Evolutionary conservation across 1,139 yeast genomes (phyloP).

Genomic region (Protomyces inundatus): DNA sequence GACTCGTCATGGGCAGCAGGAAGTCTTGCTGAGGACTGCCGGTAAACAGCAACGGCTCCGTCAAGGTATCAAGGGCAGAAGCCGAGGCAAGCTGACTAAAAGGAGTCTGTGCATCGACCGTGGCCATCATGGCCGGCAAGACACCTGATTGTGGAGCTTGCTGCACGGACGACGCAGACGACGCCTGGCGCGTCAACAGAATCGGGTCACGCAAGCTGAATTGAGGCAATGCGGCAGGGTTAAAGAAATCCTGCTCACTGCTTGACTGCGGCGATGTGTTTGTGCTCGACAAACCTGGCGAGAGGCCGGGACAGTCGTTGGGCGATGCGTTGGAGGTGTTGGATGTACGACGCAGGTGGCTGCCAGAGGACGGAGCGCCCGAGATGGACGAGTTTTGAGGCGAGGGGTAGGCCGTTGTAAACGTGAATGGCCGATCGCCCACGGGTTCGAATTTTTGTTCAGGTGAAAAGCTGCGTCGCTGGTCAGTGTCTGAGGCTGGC

Average conservation of each 20-base stretch:
- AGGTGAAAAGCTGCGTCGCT: neutral
- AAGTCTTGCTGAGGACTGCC: neutral
- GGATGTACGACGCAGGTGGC: neutral
- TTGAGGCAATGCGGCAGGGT: constrained; percentile 15
- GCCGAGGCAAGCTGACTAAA: no score
- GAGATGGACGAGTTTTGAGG: neutral
- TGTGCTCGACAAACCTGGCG: constrained; percentile 14
- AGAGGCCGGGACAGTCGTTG: neutral
- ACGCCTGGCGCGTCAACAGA: no score
- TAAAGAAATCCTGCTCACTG: constrained; percentile 9
- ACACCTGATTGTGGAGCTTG: neutral
- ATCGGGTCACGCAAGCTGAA: neutral
- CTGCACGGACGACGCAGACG: neutral
- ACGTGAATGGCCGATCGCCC: neutral
- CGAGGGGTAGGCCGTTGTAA: neutral
- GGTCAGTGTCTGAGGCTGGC: neutral
- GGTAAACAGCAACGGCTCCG: neutral
- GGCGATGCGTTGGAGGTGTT: neutral
- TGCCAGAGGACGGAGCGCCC: neutral
- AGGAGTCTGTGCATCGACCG: no score
- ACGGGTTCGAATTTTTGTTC: neutral
- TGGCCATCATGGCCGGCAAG: neutral
- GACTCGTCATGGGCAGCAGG: neutral
- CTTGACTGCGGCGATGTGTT: constrained; percentile 12
- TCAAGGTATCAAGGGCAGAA: neutral